A percentile compares a stretch with the other conserved stretches of the same genome.
Conservation (phyloP, 495 filamentous ascomycete genomes). For the Penicillium steckii region DNA sequence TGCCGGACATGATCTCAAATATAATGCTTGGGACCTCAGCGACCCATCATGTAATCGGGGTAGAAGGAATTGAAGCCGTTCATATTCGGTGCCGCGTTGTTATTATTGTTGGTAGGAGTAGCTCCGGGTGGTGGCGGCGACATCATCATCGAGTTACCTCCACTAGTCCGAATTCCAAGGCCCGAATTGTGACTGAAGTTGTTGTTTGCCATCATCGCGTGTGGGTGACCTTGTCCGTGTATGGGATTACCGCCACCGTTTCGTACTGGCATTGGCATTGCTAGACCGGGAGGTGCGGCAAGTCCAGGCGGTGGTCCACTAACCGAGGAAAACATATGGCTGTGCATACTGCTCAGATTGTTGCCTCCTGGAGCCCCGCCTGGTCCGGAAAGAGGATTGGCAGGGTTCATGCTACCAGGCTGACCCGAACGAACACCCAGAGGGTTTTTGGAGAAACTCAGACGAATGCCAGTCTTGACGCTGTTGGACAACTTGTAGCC, state of each 20-base stretch:
- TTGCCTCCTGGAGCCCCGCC: slow-evolving; percentile 45
- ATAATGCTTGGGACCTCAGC: slow-evolving; percentile 36
- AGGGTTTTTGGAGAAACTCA: slow-evolving; percentile 98
- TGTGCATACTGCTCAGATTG: slow-evolving; percentile 56
- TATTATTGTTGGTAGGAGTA: slow-evolving; percentile 37
- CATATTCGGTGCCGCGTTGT: slow-evolving; percentile 38
- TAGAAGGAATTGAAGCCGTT: slow-evolving; percentile 48
- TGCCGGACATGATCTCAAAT: slow-evolving; percentile 46
- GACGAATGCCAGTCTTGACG: slow-evolving; percentile 93
- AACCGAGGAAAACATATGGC: slow-evolving; percentile 64
- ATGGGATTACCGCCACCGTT: slow-evolving; percentile 31
- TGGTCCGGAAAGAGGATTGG: slow-evolving; percentile 50
- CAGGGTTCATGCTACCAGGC: slow-evolving; percentile 51
- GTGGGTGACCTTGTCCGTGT: slow-evolving; percentile 32
- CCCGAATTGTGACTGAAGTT: slow-evolving; percentile 43
- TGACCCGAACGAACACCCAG: slow-evolving; percentile 86
- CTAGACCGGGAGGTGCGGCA: slow-evolving; percentile 65
- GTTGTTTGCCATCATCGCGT: slow-evolving; percentile 36
- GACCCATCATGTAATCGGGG: slow-evolving; percentile 62
- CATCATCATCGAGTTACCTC: slow-evolving; percentile 45
- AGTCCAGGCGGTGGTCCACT: slow-evolving; percentile 76
- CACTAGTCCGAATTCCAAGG: slow-evolving; percentile 42
- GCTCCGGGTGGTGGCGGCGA: slow-evolving; percentile 38
- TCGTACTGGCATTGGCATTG: slow-evolving; percentile 36
- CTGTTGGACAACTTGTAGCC: slow-evolving; percentile 87